Percentiles rank a stretch among this genome's conserved stretches.
Conservation (phyloP, 1,284 basidiomycete species). For the Wolfiporia cocos region DNA sequence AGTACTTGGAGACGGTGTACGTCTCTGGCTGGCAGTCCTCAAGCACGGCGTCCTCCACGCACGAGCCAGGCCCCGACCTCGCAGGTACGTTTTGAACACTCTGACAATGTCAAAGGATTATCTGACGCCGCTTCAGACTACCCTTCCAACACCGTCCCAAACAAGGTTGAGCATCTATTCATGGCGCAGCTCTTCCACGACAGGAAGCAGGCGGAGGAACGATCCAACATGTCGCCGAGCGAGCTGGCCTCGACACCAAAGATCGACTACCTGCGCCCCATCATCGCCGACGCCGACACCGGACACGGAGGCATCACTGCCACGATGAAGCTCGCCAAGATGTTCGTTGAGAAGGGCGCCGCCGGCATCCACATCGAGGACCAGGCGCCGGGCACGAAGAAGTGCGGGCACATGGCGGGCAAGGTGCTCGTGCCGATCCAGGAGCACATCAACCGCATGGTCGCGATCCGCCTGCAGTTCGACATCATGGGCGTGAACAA, state of each 20-base stretch:
- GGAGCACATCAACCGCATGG: constrained; percentile 77
- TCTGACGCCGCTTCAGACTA: constrained; percentile 51
- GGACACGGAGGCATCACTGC: constrained; percentile 62
- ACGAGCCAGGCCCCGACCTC: constrained; percentile 97
- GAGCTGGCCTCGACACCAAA: constrained; percentile 63
- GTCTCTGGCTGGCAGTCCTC: constrained; percentile 97
- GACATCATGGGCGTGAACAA: constrained; percentile 80
- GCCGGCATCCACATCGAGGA: constrained; percentile 77
- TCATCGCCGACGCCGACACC: constrained; percentile 66
- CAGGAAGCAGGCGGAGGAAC: constrained; percentile 78
- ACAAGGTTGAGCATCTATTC: constrained; percentile 87
- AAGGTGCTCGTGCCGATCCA: constrained; percentile 57
- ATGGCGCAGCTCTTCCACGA: constrained; percentile 88
- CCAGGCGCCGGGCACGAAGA: constrained; percentile 71
- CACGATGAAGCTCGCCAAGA: constrained; percentile 69
- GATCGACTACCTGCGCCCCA: constrained; percentile 63
- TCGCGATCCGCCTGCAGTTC: constrained; percentile 74
- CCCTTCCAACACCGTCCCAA: constrained; percentile 91
- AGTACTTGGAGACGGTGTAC: constrained; percentile 96
- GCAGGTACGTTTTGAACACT: constrained; percentile 55
- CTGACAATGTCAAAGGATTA: neutral
- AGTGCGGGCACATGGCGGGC: constrained; percentile 72
- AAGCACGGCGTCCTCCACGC: constrained; percentile 86
- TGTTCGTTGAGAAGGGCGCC: constrained; percentile 75
- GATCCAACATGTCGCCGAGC: constrained; percentile 63